phyloP scores from a whole-genome alignment of 192 early-diverging fungal genomes.

The Umbelopsis vinacea region DNA sequence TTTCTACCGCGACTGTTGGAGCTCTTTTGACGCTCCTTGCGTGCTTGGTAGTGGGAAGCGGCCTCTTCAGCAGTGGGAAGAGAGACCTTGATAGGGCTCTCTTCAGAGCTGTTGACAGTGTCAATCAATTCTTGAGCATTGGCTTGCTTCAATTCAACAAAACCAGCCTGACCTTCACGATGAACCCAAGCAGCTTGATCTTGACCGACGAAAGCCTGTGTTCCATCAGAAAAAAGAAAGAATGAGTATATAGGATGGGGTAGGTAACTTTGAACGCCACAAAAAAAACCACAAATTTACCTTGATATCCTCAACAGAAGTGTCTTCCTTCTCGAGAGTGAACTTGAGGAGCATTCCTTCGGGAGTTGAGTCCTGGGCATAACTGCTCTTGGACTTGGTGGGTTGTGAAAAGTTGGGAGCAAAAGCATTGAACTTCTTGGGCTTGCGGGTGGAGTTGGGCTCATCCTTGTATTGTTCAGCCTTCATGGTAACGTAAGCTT shows the following conservation, averaged over 20 bases:
- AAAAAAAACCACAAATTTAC: not conserved
- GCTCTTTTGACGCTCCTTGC: not conserved
- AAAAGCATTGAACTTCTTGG: constrained; percentile 32
- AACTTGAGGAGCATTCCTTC: not conserved
- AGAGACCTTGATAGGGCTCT: not conserved
- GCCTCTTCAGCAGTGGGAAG: constrained; percentile 8
- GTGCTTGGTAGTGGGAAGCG: not conserved
- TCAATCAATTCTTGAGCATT: constrained; percentile 13
- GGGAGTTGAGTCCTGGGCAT: not conserved
- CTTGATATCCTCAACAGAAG: not conserved
- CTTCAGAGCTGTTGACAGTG: not conserved
- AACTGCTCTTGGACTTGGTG: not conserved
- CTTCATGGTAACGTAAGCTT: constrained; percentile 25
- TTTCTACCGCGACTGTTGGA: not conserved
- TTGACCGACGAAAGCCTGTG: not conserved
- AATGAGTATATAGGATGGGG: not conserved
- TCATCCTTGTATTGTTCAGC: constrained; percentile 30
- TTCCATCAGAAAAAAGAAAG: not conserved
- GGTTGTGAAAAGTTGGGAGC: not conserved
- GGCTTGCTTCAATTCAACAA: not conserved
- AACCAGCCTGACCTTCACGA: not conserved
- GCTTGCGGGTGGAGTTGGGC: not conserved
- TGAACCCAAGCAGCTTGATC: not conserved
- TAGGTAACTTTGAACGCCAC: not conserved
- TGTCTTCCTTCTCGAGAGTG: not conserved